Evolutionary conservation across 371 early-diverging fungal genomes (phyloP), one percentile per base, ranked within the genome.

Genomic region (Dichotomocladium elegans): DNA sequence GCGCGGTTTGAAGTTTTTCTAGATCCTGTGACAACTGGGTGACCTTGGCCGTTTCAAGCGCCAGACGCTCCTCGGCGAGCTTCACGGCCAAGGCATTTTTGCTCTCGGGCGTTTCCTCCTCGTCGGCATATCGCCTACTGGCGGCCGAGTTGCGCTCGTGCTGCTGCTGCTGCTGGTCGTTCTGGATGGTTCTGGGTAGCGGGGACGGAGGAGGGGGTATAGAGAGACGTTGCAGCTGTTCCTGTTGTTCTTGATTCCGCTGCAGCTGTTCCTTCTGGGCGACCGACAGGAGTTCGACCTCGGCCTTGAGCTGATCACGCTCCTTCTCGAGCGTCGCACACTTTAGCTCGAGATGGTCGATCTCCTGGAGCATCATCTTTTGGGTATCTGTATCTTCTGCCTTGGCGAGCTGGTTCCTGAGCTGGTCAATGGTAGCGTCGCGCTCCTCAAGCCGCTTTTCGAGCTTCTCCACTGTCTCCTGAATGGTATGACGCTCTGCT

Each of bases 51-150:
- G 55, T 41, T 30, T 70, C 62, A 26, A 55, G 47, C 4, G 46
- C 42, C 24, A 57, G 53, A 34, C 62, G 44, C 37, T 40, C 29
- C 34, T 58, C 62, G 0, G 57, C 55, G 12, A 35, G 24, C 40
- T 53, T 17, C 29, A 37, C 40, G 3, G 55, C 41, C 14, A 57
- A 31, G 10, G 69, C 66, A 44, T 61, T 53, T 2, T 51, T 29
- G 2, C 69, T 66, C 25, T 61, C 47, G 7, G 59, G 34, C 4
- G 61, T 65, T 44, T 68, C 68, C 15, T 60, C 63, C 55, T 72
- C 72, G 6, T 66, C 61, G 3, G 61, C 68, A 24, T 68, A 51
- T 25, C 69, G 68, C 27, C 55, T 63, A 14, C 66, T 59, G 41
- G 63, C 52, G 7, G 37, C 35, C n/a, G 53, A 24, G 12, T 33